Evolutionary conservation across 73 alveolate genomes (phyloP).

Genomic region (Paramecium bursaria): DNA sequence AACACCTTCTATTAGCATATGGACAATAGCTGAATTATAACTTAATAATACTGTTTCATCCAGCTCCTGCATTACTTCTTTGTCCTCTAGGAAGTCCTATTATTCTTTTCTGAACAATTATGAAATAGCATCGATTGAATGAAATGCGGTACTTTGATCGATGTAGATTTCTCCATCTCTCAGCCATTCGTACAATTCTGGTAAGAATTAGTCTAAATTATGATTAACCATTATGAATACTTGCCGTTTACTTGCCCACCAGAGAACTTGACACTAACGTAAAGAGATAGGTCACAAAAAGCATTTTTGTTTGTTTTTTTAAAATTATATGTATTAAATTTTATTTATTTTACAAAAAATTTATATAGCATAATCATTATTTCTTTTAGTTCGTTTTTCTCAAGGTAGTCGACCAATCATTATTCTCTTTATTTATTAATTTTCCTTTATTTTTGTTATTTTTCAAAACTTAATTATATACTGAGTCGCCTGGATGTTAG

Average conservation of each 20-base stretch:
- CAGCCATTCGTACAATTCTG: conserved; percentile 25
- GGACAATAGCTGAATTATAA: too few relatives aligned
- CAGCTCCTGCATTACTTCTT: too few relatives aligned
- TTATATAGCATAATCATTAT: too few relatives aligned
- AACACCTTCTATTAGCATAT: too few relatives aligned
- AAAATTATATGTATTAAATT: too few relatives aligned
- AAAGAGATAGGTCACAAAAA: not conserved
- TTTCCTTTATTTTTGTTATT: not conserved
- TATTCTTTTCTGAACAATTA: too few relatives aligned
- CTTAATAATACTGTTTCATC: too few relatives aligned
- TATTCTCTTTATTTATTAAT: conserved; percentile 6
- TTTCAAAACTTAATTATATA: conserved; percentile 52
- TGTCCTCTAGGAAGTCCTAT: too few relatives aligned
- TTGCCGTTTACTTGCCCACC: conserved; percentile 15
- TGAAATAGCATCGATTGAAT: too few relatives aligned
- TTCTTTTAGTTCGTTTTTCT: too few relatives aligned
- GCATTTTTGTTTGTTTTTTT: too few relatives aligned
- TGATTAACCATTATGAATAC: not conserved
- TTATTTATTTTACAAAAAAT: too few relatives aligned
- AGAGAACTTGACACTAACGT: not conserved
- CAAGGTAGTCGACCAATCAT: conserved; percentile 23
- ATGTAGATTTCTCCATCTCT: not conserved
- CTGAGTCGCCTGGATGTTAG: conserved; percentile 47
- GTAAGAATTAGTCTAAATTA: conserved; percentile 48
- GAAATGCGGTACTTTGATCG: conserved; percentile 3